Conservation (phyloP, 2,329 filamentous ascomycete species). For the Aureobasidium vineae region DNA sequence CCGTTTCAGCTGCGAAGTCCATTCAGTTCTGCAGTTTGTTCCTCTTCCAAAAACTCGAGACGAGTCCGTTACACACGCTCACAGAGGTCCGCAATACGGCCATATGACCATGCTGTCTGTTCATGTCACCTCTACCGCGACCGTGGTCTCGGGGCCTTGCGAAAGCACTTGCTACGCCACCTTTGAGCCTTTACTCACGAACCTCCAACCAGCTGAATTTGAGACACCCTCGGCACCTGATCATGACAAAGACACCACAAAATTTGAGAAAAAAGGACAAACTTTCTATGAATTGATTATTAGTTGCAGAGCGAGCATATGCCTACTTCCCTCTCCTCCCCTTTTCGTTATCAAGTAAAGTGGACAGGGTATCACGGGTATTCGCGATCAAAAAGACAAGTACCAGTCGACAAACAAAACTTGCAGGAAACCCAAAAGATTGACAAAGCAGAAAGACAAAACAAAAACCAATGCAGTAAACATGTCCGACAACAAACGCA, state of each 20-base stretch:
- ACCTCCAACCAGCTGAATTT: background rate
- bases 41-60: background rate
- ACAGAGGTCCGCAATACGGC: background rate
- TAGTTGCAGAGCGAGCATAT: conserved; percentile 19
- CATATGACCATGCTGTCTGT: background rate
- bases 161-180: background rate
- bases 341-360: conserved; percentile 21
- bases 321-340: conserved; percentile 14
- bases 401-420: conserved; percentile 21
- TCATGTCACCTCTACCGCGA: background rate
- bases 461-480: conserved; percentile 19
- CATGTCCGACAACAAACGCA: conserved; percentile 24
- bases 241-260: background rate
- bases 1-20: background rate
- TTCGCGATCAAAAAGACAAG: conserved; percentile 28
- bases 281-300: conserved; percentile 24
- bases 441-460: conserved; percentile 27
- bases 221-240: conserved; percentile 1
- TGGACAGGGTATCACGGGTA: conserved; percentile 29
- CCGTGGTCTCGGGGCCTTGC: background rate
- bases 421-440: conserved; percentile 27
- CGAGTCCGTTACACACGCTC: background rate
- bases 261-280: background rate
- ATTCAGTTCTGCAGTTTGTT: background rate
- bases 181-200: background rate